Percentiles rank a stretch among this genome's conserved stretches.
phyloP scores from a whole-genome alignment of 192 early-diverging fungal genomes.

The Podila horticola region DNA sequence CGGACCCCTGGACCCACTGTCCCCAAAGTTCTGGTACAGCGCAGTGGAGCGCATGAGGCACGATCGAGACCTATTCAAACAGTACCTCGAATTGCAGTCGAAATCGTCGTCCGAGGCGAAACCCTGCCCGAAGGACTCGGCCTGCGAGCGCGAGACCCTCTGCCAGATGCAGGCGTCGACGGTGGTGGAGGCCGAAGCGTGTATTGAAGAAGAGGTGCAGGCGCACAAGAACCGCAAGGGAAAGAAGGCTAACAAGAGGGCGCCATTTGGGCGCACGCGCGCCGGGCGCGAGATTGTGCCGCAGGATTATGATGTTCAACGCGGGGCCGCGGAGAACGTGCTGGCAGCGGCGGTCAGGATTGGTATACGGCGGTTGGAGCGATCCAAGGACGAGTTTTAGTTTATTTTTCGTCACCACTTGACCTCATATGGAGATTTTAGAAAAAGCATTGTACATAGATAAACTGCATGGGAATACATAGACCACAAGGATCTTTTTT shows the following conservation, averaged over 20 bases:
- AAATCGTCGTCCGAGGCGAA: conserved; percentile 44
- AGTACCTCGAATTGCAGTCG: conserved; percentile 50
- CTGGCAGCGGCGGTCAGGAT: not conserved
- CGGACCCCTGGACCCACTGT: conserved; percentile 27
- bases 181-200: conserved; percentile 18
- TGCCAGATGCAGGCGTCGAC: conserved; percentile 51
- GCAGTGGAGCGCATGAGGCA: conserved; percentile 52
- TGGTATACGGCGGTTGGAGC: not conserved
- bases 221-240: no score
- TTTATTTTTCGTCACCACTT: not conserved
- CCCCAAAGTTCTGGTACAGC: conserved; percentile 59
- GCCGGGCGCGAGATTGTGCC: conserved; percentile 6
- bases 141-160: conserved; percentile 16
- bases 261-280: conserved; percentile 15
- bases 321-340: conserved; percentile 9
- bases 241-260: conserved; percentile 14
- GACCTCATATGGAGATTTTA: no score
- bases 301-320: conserved; percentile 10
- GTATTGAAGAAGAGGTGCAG: not conserved
- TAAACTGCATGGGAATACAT: no score
- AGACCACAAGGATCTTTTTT: no score
- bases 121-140: conserved; percentile 14
- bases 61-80: conserved; percentile 48
- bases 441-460: no score
- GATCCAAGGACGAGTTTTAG: not conserved